Evolutionary conservation across 2,329 filamentous ascomycete genomes (phyloP), one percentile per base, ranked within the genome.

Genomic region (Drechslerella dactyloides): DNA sequence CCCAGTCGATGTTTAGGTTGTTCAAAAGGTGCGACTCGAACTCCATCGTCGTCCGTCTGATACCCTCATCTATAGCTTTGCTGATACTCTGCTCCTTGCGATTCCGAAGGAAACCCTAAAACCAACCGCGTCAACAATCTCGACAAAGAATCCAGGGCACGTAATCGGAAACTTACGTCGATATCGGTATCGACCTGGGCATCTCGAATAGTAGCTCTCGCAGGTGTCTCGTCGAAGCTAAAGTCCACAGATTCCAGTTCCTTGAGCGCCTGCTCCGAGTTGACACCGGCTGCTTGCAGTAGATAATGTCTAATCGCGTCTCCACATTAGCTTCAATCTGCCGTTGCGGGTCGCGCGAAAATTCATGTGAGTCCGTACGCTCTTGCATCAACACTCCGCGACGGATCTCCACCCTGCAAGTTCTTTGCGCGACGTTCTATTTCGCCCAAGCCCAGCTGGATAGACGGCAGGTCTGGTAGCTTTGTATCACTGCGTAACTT

Each of bases 21-120:
- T 97, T 93, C 79, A 97, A 93, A 63, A 99, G 84, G 79, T 96
- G 97, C 72, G 86, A 85, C 79, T 99, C 93, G 78, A 99, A 97
- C 78, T 97, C 94, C 63, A 88, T 87, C 70, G 93, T 89, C 2
- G 93, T 94, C 77, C 93, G 87, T 77, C 93, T 89, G 73, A 97
- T 83, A n/a, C 91, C 91, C 78, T 97, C 92, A 35, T 90, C 86
- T 76, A 97, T 93, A 86, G 96, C 93, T 77, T 90, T 91, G 65
- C 96, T 83, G 2, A 93, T 94, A 17, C 92, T 96, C 81, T 96
- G 93, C 53, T 90, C 90, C 80, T 96, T 91, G 72, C 97, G 83
- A 77, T 91, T 92, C 61, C 90, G 86, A 57, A 97, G 85, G 78
- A 96, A 96, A 57, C 89, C 87, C 79, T 86, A 83, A 33, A 17